Evolutionary conservation across 148 eudicot genomes (phyloP).

Genomic region (Silene conica): DNA sequence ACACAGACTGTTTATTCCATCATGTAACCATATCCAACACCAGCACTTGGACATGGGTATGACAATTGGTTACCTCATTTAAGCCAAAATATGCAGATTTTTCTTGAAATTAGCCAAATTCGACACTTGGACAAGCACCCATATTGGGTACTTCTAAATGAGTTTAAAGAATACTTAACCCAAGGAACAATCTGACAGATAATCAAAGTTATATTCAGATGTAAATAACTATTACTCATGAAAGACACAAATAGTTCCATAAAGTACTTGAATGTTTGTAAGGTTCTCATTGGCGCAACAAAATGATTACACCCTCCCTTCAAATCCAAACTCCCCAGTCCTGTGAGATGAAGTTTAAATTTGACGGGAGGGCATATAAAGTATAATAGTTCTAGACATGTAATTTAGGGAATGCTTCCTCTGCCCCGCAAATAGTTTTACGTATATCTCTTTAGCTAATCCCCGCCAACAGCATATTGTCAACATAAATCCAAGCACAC

Average conservation of each 20-base stretch:
- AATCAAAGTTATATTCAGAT: background rate
- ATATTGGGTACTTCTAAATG: no score
- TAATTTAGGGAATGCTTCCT: background rate
- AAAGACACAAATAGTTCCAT: background rate
- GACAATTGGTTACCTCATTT: no score
- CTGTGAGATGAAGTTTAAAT: no score
- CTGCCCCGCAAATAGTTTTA: background rate
- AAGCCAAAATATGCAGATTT: no score
- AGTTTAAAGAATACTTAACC: background rate
- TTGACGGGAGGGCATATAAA: no score
- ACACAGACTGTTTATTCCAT: no score
- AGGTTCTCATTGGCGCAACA: background rate
- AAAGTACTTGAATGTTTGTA: background rate
- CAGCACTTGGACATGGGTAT: no score
- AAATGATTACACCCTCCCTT: background rate
- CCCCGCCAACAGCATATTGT: background rate
- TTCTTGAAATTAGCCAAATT: no score
- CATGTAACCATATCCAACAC: no score
- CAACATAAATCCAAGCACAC: background rate
- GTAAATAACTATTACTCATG: background rate
- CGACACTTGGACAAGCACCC: no score
- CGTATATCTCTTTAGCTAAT: no score
- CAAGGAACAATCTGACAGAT: background rate
- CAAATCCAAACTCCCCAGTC: no score
- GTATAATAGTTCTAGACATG: background rate